Evolutionary conservation across 352 stramenopile genomes (phyloP).

Genomic region (Pythium phragmitis): DNA sequence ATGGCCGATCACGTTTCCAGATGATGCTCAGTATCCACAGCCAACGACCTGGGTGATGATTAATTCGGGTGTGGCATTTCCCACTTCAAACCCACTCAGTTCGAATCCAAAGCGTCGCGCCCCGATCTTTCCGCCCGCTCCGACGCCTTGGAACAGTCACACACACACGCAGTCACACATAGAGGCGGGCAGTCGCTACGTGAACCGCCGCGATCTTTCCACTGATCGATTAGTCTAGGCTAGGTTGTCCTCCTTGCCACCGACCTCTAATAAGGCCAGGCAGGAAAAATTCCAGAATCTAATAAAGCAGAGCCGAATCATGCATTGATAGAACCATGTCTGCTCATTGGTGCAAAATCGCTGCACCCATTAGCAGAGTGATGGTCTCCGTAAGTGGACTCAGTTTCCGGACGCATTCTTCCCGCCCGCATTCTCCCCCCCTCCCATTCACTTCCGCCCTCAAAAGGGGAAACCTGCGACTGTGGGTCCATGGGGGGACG

Average conservation of each 20-base stretch:
- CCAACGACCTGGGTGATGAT: background rate
- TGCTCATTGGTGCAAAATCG: background rate
- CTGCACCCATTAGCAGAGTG: background rate
- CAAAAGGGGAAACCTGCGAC: background rate
- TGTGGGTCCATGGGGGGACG: background rate
- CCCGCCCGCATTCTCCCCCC: background rate
- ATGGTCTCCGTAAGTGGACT: background rate
- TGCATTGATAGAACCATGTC: background rate
- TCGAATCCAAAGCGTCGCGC: background rate
- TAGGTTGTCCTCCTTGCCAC: background rate
- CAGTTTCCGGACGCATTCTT: constrained; percentile 5
- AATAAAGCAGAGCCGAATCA: constrained; percentile 2
- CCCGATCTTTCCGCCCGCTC: background rate
- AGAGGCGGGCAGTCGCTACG: background rate
- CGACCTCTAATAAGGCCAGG: background rate
- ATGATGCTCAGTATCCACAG: background rate
- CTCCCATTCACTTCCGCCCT: background rate
- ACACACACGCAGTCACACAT: background rate
- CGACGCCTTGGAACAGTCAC: background rate
- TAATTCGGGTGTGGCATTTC: background rate
- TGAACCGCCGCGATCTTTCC: constrained; percentile 7
- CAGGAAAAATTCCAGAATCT: background rate
- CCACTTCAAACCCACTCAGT: background rate
- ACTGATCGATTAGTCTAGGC: background rate
- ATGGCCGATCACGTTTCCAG: background rate